A percentile compares a stretch with the other conserved stretches of the same genome.
phyloP scores from a whole-genome alignment of 2,329 filamentous ascomycete genomes.

The Talaromyces marneffei region DNA sequence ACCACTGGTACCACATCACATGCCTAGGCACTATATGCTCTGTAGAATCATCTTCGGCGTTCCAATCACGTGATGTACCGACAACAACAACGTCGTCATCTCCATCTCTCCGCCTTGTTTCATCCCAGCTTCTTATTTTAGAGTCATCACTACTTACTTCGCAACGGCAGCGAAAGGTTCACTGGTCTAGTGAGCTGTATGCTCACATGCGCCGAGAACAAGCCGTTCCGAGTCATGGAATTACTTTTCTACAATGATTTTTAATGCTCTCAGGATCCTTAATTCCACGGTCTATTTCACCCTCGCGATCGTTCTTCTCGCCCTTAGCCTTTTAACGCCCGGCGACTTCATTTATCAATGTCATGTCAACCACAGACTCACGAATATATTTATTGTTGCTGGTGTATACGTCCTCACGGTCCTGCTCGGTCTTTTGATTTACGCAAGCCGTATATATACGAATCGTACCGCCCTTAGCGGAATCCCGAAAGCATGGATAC shows the following conservation, averaged over 20 bases:
- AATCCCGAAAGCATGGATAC: conserved; percentile 83
- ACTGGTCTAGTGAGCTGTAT: conserved; percentile 9
- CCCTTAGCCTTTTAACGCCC: conserved; percentile 72
- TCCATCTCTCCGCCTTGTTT: background rate
- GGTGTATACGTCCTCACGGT: conserved; percentile 70
- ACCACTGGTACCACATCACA: no score
- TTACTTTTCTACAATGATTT: conserved; percentile 26
- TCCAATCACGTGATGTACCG: background rate
- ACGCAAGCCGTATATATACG: conserved; percentile 77
- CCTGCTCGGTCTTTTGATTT: conserved; percentile 67
- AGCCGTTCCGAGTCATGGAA: conserved; percentile 16
- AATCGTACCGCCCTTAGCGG: conserved; percentile 70
- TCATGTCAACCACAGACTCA: conserved; percentile 57
- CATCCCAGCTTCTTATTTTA: background rate
- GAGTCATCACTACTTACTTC: background rate
- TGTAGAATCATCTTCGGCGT: background rate
- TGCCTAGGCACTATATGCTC: background rate
- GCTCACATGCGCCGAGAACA: conserved; percentile 13
- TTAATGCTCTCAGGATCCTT: conserved; percentile 65
- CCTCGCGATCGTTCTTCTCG: conserved; percentile 66
- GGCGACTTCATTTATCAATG: conserved; percentile 76
- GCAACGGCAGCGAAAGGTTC: conserved; percentile 5
- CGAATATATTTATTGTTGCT: conserved; percentile 77
- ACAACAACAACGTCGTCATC: background rate
- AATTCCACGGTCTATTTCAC: conserved; percentile 74